Conservation (phyloP, 805 yeast genomes). For the Helenozyma rhizophorensis region DNA sequence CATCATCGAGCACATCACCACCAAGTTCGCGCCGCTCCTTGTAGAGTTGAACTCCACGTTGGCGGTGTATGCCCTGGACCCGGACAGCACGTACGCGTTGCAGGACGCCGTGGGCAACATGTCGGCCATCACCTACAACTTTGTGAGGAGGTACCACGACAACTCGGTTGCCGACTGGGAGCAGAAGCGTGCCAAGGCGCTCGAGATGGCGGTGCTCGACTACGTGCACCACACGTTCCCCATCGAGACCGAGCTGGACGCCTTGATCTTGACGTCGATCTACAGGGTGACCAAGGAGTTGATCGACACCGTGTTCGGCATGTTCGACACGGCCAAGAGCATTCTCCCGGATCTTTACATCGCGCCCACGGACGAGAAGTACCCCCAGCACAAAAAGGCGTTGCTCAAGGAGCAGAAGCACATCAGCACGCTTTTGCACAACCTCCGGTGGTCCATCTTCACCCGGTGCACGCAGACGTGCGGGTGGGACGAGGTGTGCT, state of each 20-base stretch:
- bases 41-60: constrained; percentile 38
- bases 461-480: constrained; percentile 42
- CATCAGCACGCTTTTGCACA: constrained; percentile 20
- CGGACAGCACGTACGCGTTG: constrained; percentile 1
- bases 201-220: constrained; percentile 39
- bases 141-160: constrained; percentile 42
- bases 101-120: constrained; percentile 25
- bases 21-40: constrained; percentile 51
- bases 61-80: constrained; percentile 5
- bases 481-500: constrained; percentile 47
- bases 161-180: constrained; percentile 10
- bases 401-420: background rate
- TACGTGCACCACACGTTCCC: constrained; percentile 42
- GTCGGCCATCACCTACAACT: constrained; percentile 39
- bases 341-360: constrained; percentile 19
- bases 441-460: constrained; percentile 40
- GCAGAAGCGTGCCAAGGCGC: constrained; percentile 19
- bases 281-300: constrained; percentile 37
- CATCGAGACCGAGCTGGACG: constrained; percentile 38
- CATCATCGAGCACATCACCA: constrained; percentile 44
- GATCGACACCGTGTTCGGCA: constrained; percentile 30
- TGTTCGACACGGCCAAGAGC: constrained; percentile 26
- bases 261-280: constrained; percentile 46
- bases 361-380: constrained; percentile 4
- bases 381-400: constrained; percentile 2